Base-by-base conservation (phyloP, 2,329 filamentous ascomycete species). In the Diaporthe sp. region DNA sequence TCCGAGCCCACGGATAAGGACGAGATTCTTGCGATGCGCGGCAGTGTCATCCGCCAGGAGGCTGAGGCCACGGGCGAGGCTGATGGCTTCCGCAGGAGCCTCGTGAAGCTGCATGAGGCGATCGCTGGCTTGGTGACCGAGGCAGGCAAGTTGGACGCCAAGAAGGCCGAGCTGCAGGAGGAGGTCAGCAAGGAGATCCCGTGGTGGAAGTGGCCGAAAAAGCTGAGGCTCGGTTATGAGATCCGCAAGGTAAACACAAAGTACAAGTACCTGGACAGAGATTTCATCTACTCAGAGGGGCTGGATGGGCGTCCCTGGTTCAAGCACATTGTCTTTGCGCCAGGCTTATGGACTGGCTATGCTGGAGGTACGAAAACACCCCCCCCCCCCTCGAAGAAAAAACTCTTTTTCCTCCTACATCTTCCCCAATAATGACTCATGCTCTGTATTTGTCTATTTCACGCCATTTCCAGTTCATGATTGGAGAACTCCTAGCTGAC, bases 291-390 rank as follows among this genome's bases (percentile, higher is more conserved):
- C 80, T 85, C 91, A 6, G 87, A 89, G 4, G 96, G 96, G 0
- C 85, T 98, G 28, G 96, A 98, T 82, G 91, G 92, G 1, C 88
- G 96, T 76, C 87, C 87, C 34, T 98, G 95, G 95, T 98, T 96
- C 87, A 98, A 98, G 86, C 96, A 98, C 81, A 93, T 98, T 3
- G 94, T 98, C 1, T 98, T 97, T 84, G 96, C 96, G 1, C 96
- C 96, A 0, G 96, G 96, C 0, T 83, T 96, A 65, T 98, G 95
- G 95, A 98, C 95, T 0, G 96, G 96, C 0, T 98, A 98, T 83
- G 88, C 95, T 0, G 96, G 95, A 81, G 90, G 91, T 92, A 80
- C 84, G 89, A 85, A 68, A 34, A 34, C 34, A 34, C 4, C 53
- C 37, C 37, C 37, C 37, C 37, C 37, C 37, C 74, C 34, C 31